Base-by-base conservation (phyloP, 768 basidiomycete genomes). In the Cystobasidium tubakii region DNA sequence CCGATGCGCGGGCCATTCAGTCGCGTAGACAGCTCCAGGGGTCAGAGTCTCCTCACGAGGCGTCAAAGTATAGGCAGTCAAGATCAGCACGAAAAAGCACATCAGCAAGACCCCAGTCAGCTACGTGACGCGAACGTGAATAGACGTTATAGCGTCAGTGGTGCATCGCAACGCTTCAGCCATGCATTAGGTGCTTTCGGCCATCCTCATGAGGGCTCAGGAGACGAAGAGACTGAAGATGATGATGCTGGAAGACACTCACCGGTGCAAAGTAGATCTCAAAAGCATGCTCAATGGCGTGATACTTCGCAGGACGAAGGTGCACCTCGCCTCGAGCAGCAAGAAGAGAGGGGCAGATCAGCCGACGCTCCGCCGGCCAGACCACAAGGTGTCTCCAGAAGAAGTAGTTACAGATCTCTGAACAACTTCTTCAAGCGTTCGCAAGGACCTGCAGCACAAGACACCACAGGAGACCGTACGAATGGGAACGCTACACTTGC, bases 1-100 rank as follows among this genome's bases (percentile, higher is more conserved):
- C 54, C 50, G 1, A 36, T 71, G 34, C 9, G 69, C 1, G 69
- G 69, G 1, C 69, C 69, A 9, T 71, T 71, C 69, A 57, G 54
- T 55, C 69, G 69, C 29, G 23, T 71, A 15, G 69, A 71, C 31
- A 71, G 69, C 29, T 33, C 69, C 27, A 55, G 69, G 21, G 69
- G 69, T 36, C 69, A 71, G 50, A 57, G 9, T n/a, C 36, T 23
- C 6, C 69, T 71, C 31, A 34, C 66, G 27, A 55, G 69, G 29
- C 25, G 69, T 13, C 50, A 71, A 34, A 71, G 69, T 36, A 33
- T 46, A 33, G 69, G 69, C 4, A 23, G 33, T 39, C 2, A 3
- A 25, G 66, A 67, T 67, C 13, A 9, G 44, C 53, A 55, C 13
- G 55, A 34, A 4, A 36, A n/a, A 55, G 63, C 12, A 4, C 63